These are phyloP conservation scores for rapeseed (Brassica napus) DNA, from an alignment of 345 rosid genomes.

Conservation along the genomic window DNA sequence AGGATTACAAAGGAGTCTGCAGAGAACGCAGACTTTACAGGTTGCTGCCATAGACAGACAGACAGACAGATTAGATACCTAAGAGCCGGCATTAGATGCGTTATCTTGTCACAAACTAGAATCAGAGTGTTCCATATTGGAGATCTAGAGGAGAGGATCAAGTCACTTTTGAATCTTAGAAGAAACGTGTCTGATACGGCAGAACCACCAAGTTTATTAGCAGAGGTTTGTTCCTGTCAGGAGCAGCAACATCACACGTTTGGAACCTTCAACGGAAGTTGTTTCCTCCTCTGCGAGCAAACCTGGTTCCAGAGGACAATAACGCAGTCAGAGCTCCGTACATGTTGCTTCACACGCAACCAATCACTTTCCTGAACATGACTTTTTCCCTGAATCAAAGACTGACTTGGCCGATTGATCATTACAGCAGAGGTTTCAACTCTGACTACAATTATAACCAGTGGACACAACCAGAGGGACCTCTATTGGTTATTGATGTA, in stretches of 20 bases:
- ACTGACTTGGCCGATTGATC: background rate
- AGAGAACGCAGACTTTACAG: constrained; percentile 16
- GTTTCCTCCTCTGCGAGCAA: constrained; percentile 2
- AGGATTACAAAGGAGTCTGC: constrained; percentile 26
- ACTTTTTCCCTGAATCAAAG: constrained; percentile 4
- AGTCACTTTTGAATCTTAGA: background rate
- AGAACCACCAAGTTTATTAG: background rate
- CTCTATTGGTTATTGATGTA: background rate
- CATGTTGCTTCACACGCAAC: constrained; percentile 12
- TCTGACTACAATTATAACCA: background rate
- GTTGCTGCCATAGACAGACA: constrained; percentile 31
- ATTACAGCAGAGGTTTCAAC: background rate
- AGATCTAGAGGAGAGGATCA: constrained; percentile 21
- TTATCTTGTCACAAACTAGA: constrained; percentile 25
- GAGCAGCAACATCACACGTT: constrained; percentile 1
- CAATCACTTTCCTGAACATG: background rate
- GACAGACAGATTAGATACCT: constrained; percentile 8
- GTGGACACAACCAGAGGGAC: background rate
- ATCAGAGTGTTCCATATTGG: constrained; percentile 19
- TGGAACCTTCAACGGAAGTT: background rate
- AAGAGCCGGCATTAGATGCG: constrained; percentile 30
- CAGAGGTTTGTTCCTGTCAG: constrained; percentile 16
- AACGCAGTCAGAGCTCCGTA: constrained; percentile 6
- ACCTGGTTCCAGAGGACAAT: background rate
- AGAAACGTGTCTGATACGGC: background rate